Evolutionary conservation across 495 filamentous ascomycete species (phyloP), one percentile per base, ranked within the genome.

Genomic region (Aeminium ludgeri): DNA sequence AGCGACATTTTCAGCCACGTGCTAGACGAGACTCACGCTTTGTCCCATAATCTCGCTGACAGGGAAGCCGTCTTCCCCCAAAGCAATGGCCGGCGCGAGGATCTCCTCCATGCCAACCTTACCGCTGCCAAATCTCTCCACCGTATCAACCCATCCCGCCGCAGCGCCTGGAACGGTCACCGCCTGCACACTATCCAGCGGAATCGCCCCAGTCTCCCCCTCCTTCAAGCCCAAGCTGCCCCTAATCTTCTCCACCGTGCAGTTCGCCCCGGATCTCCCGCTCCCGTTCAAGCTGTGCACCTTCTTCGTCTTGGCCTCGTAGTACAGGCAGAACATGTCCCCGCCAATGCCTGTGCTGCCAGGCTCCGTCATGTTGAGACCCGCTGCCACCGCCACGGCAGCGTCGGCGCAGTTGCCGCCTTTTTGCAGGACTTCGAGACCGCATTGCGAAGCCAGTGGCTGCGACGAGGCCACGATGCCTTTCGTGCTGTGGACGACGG

Each of bases 321-420:
- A 96, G 68, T 76, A 96, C 8, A 97, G 76, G 57, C 84, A 92
- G 67, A 97, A 97, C 76, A 94, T 85, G 62, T 97, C 89, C 25
- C 89, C 89, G 44, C 91, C 89, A 46, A 97, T 94, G n/a, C 89
- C 89, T 2, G 89, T 96, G 0, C 79, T 86, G 30, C 76, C 72
- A 10, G 89, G 91, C 54, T 97, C 91, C 3, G 91, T 92, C 58
- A 96, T 74, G 61, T 94, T 95, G 19, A 97, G 61, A 20, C 72
- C 83, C 29, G 89, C 89, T 33, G 86, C 81, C 34, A 85, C 80
- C 29, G 89, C 89, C 4, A 96, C 82, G 19, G 87, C 89, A 23
- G 89, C 89, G 68, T 96, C 89, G 39, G 89, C 91, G 50, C 83
- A 83, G 65, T 97, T 97, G 40, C 89, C 89, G 19, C 89, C 89